These are phyloP conservation scores for Candida endomychidarum DNA, from an alignment of 805 yeast genomes.

Conservation along the genomic window DNA sequence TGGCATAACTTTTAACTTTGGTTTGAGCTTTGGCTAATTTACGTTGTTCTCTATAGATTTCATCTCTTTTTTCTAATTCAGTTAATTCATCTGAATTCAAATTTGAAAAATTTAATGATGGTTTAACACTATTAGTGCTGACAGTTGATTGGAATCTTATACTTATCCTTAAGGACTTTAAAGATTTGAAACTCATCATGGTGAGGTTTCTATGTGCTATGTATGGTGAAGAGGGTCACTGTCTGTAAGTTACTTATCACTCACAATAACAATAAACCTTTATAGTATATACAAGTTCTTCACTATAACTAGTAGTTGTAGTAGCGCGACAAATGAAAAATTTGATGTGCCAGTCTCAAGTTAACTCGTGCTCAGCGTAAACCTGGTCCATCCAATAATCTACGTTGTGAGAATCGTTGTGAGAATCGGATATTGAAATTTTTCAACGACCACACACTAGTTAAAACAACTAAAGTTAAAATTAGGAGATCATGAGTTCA, in stretches of 20 bases:
- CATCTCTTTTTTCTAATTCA: constrained; percentile 79
- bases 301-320: too few relatives aligned
- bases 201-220: too few relatives aligned
- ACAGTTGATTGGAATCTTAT: constrained; percentile 16
- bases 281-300: neutral
- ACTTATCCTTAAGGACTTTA: neutral
- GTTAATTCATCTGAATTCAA: constrained; percentile 44
- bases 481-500: constrained; percentile 11
- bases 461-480: neutral
- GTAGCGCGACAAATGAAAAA: constrained; percentile 1
- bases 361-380: constrained; percentile 6
- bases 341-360: neutral
- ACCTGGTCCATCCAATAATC: constrained; percentile 9
- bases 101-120: neutral
- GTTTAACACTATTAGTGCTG: neutral
- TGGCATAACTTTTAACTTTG: constrained; percentile 71
- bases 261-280: too few relatives aligned
- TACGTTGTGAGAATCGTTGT: constrained; percentile 1
- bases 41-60: constrained; percentile 65
- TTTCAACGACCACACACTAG: constrained; percentile 7
- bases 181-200: constrained; percentile 1
- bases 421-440: constrained; percentile 4
- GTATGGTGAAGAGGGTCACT: too few relatives aligned
- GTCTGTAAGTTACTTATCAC: too few relatives aligned
- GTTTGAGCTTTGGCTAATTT: constrained; percentile 70